These are phyloP conservation scores for Mariannaea sp. DNA, from an alignment of 2,329 filamentous ascomycete genomes.

Conservation along the genomic window DNA sequence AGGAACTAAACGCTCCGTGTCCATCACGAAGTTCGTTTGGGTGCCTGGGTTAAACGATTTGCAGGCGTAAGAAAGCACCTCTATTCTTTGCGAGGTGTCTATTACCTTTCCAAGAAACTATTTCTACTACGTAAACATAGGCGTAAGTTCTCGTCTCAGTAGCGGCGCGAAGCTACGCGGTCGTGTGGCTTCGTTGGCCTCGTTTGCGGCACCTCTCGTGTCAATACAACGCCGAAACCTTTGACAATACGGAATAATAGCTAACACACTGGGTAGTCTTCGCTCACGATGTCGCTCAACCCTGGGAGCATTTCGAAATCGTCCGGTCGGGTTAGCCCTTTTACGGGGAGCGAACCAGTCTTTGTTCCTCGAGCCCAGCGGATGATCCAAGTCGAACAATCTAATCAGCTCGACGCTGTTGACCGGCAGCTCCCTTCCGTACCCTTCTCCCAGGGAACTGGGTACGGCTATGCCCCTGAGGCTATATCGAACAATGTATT, in stretches of 20 bases:
- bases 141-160: conserved; percentile 18
- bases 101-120: background rate
- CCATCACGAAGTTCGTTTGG: background rate
- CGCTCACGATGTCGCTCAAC: conserved; percentile 7
- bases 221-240: background rate
- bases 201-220: background rate
- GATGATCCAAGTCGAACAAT: background rate
- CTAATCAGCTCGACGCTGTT: background rate
- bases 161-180: background rate
- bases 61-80: conserved; percentile 14
- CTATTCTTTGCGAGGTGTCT: conserved; percentile 10
- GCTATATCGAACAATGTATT: background rate
- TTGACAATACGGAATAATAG: background rate
- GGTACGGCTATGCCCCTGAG: background rate
- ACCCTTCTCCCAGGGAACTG: background rate
- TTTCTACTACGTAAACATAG: background rate
- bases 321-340: background rate
- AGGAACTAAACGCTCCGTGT: background rate
- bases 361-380: background rate
- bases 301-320: background rate
- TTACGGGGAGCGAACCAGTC: background rate
- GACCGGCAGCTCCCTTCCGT: background rate
- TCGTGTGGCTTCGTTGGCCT: background rate
- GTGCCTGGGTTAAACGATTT: conserved; percentile 1
- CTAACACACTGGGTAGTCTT: background rate